phyloP scores from a whole-genome alignment of 1,139 yeast genomes.

The Geotrichum carabidarum region DNA sequence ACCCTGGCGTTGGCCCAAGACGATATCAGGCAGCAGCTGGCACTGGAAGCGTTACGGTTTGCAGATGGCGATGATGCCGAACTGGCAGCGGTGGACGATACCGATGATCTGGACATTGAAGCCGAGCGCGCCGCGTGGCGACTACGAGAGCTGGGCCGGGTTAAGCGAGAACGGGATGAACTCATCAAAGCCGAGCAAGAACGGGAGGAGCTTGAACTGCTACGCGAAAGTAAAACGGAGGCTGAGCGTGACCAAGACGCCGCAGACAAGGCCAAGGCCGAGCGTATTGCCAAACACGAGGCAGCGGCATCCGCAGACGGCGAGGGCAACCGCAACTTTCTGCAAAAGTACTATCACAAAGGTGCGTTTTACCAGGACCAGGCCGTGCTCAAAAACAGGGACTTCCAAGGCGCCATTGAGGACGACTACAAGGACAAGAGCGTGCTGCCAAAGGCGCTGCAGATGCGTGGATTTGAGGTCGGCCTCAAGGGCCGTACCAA shows the following conservation, averaged over 20 bases:
- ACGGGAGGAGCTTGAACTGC: conserved; percentile 39
- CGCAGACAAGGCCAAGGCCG: background rate
- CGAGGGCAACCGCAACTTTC: conserved; percentile 21
- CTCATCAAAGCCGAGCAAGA: conserved; percentile 41
- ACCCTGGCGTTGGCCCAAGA: conserved; percentile 34
- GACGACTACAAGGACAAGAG: conserved; percentile 33
- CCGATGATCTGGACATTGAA: conserved; percentile 51
- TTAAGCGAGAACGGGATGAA: conserved; percentile 42
- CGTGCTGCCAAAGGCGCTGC: conserved; percentile 33
- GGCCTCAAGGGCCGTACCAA: conserved; percentile 33
- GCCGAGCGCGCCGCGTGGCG: conserved; percentile 47
- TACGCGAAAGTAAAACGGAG: conserved; percentile 34
- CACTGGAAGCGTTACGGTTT: conserved; percentile 6
- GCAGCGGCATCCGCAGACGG: conserved; percentile 21
- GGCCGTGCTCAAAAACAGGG: conserved; percentile 32
- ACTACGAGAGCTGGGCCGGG: conserved; percentile 42
- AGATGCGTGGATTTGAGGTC: conserved; percentile 26
- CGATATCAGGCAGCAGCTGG: conserved; percentile 29
- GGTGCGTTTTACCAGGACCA: conserved; percentile 40
- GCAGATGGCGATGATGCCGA: conserved; percentile 26
- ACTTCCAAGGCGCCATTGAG: conserved; percentile 30
- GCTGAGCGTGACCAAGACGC: conserved; percentile 28
- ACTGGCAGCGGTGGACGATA: conserved; percentile 46
- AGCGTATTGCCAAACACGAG: conserved; percentile 10
- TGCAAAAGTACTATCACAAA: conserved; percentile 35